phyloP scores from a whole-genome alignment of 2,329 filamentous ascomycete species.

The Fusarium duplospermum region DNA sequence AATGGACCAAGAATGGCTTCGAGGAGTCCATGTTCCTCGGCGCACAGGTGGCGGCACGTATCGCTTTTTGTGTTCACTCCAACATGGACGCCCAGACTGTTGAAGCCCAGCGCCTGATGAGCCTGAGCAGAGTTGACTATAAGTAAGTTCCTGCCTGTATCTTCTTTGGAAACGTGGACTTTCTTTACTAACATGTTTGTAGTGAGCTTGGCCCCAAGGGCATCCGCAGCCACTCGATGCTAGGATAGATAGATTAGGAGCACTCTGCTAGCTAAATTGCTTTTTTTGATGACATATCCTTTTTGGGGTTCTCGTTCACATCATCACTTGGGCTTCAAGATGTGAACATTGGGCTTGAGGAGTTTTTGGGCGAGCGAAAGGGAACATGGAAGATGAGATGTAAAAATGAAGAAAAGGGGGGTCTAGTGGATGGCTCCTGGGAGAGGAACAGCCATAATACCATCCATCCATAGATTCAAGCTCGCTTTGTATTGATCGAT shows the following conservation, averaged over 20 bases:
- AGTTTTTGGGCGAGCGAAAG: slow-evolving; percentile 39
- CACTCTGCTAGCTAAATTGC: neutral
- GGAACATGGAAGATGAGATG: slow-evolving; percentile 31
- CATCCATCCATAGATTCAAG: slow-evolving; percentile 33
- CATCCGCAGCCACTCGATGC: slow-evolving; percentile 65
- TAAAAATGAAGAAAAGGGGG: slow-evolving; percentile 13
- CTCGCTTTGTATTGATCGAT: slow-evolving; percentile 31
- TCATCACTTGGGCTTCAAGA: slow-evolving; percentile 12
- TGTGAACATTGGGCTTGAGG: slow-evolving; percentile 29
- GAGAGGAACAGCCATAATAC: slow-evolving; percentile 27
- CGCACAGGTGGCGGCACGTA: slow-evolving; percentile 81
- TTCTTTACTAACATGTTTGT: slow-evolving; percentile 26
- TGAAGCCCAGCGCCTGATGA: slow-evolving; percentile 67
- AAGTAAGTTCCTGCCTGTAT: slow-evolving; percentile 60
- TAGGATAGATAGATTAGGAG: slow-evolving; percentile 50
- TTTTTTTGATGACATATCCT: slow-evolving; percentile 22
- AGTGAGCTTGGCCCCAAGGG: slow-evolving; percentile 67
- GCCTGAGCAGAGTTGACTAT: slow-evolving; percentile 68
- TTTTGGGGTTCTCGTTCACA: neutral
- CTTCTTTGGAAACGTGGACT: neutral
- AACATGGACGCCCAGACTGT: slow-evolving; percentile 64
- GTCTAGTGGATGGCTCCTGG: neutral
- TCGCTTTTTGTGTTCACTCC: slow-evolving; percentile 67
- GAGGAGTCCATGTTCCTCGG: slow-evolving; percentile 91
- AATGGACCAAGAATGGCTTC: slow-evolving; percentile 84